Percentiles rank a stretch among this genome's conserved stretches.
Evolutionary conservation across 768 basidiomycete species (phyloP).

Genomic region (Myochromella boudieri): DNA sequence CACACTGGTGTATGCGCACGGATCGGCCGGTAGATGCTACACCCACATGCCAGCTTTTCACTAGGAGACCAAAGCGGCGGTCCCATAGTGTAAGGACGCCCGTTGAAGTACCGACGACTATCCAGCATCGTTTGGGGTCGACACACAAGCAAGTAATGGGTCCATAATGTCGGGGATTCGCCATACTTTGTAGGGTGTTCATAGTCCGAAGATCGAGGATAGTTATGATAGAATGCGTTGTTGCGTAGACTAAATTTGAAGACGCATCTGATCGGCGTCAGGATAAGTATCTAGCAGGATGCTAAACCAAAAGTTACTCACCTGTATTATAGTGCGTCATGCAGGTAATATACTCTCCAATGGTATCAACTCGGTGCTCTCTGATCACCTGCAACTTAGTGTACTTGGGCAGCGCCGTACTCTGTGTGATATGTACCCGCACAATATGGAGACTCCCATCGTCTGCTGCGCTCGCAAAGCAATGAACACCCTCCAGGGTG

Average conservation of each 20-base stretch:
- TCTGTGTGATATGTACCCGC: conserved; percentile 71
- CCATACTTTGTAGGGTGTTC: conserved; percentile 71
- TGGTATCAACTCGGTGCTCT: conserved; percentile 71
- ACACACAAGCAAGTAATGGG: conserved; percentile 84
- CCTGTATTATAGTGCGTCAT: conserved; percentile 83
- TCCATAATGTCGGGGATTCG: conserved; percentile 84
- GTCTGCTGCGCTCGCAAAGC: conserved; percentile 84
- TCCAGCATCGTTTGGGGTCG: conserved; percentile 84
- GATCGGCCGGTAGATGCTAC: conserved; percentile 49
- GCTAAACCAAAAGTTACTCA: conserved; percentile 25
- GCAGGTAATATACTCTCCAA: conserved; percentile 80
- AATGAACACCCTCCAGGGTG: conserved; percentile 83
- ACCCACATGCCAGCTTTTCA: conserved; percentile 86
- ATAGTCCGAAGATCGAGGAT: conserved; percentile 86
- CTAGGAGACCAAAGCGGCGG: conserved; percentile 84
- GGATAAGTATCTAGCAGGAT: background rate
- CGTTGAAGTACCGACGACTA: conserved; percentile 82
- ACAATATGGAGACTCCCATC: conserved; percentile 85
- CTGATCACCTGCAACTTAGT: conserved; percentile 76
- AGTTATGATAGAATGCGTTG: conserved; percentile 73
- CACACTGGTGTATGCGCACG: conserved; percentile 69
- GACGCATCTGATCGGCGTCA: conserved; percentile 46
- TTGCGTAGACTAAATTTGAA: conserved; percentile 84
- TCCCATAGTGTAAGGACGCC: conserved; percentile 94
- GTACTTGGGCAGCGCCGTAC: conserved; percentile 78